phyloP scores from a whole-genome alignment of 352 stramenopile species.

The Blastocystis sp. region DNA sequence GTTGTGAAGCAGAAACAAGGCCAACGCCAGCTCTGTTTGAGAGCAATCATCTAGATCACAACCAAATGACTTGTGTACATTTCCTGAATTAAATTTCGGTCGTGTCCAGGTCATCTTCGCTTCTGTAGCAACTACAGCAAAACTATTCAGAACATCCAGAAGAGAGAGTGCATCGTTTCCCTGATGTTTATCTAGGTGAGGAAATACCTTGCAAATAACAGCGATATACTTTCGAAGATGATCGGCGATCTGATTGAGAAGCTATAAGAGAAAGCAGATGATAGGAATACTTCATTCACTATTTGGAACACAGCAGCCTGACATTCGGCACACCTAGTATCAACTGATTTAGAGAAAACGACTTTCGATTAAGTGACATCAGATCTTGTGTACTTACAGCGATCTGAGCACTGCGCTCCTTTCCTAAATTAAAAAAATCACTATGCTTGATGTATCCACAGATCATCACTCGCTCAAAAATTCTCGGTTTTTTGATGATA shows the following conservation, averaged over 20 bases:
- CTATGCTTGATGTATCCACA: background rate
- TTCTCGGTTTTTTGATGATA: background rate
- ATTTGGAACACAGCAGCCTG: background rate
- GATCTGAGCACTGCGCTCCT: background rate
- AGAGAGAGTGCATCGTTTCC: background rate
- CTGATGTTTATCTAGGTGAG: background rate
- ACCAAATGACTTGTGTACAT: background rate
- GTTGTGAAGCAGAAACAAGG: background rate
- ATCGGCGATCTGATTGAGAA: background rate
- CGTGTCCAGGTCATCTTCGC: background rate
- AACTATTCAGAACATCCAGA: background rate
- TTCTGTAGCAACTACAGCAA: background rate
- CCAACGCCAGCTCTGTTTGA: constrained; percentile 7
- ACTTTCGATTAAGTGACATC: constrained; percentile 5
- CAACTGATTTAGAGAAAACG: background rate
- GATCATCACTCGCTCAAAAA: background rate
- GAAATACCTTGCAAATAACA: background rate
- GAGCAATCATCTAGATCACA: background rate
- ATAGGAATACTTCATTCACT: background rate
- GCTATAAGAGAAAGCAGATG: background rate
- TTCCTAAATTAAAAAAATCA: background rate
- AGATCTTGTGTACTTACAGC: background rate
- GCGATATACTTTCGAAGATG: background rate
- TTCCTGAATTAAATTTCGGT: background rate
- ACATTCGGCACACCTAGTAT: background rate